Base-by-base conservation (phyloP, 441 rosid species). In the Adansonia grandidieri region DNA sequence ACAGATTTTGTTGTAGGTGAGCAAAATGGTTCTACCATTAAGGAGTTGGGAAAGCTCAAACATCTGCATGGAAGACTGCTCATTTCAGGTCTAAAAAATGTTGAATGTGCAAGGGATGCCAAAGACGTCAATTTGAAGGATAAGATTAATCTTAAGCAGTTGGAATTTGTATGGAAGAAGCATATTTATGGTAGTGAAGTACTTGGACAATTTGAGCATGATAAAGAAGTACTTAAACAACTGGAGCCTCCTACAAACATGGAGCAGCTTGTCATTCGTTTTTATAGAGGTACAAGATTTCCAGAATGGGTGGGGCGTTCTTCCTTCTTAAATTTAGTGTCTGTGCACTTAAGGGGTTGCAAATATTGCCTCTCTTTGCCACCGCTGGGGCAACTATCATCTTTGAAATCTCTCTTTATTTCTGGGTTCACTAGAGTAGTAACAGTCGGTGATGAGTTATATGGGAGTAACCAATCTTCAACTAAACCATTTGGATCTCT, bases 301-400 rank as follows among this genome's bases (percentile, higher is more conserved):
- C 17, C 73, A 0, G 19, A 47, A 68, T 68, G 80, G 80, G 14
- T 70, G 24, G 63, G 60, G n/a, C 28, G 15, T 60, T 19, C 71
- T 10, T 68, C 73, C 32, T 61, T 79, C 28, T 9, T 24, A 14
- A 48, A 44, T 15, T 10, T 73, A 6, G 60, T 19, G 4, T 44
- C 24, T 9, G 5, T 78, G 48, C 0, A 24, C 3, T 53, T 82
- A 22, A 0, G 9, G 1, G 0, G 32, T 63, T 78, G 77, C 9
- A 14, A 5, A 5, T 40, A 50, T 0, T 56, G 77, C 57, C n/a
- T n/a, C 4, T 51, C 9, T 0, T 58, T 79, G 24, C 82, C 84
- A 3, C 71, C 80, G 1, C 56, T 82, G 2, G 82, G 84, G 3
- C 69, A 65, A 5, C 62, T 79, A 63, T 50, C 82, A 17, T 82